These are phyloP conservation scores for Puccinia hordei DNA, from an alignment of 1,284 basidiomycete genomes.

Conservation along the genomic window DNA sequence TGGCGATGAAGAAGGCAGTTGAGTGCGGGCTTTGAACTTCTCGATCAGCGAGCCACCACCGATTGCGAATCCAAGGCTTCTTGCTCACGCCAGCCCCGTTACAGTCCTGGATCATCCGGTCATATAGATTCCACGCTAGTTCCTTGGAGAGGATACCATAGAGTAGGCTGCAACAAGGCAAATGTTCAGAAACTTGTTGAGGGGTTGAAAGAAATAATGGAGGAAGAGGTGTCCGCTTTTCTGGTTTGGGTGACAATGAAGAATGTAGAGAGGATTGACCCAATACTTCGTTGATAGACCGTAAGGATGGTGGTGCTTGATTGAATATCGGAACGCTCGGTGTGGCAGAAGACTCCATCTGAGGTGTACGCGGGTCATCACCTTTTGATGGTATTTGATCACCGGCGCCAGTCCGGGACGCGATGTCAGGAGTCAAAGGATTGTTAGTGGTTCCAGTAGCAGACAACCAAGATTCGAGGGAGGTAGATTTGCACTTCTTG, in stretches of 20 bases:
- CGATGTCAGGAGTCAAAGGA: background rate
- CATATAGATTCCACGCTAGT: slow-evolving; percentile 28
- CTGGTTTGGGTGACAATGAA: slow-evolving; percentile 18
- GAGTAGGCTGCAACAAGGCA: slow-evolving; percentile 45
- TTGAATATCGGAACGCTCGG: background rate
- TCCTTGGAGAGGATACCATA: slow-evolving; percentile 39
- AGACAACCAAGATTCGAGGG: slow-evolving; percentile 14
- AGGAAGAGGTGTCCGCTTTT: slow-evolving; percentile 16
- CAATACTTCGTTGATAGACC: slow-evolving; percentile 33
- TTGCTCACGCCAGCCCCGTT: background rate
- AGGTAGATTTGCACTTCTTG: slow-evolving; percentile 6
- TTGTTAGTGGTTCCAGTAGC: background rate
- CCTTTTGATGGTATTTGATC: background rate
- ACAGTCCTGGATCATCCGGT: slow-evolving; percentile 27
- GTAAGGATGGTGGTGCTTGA: background rate
- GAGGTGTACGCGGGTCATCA: background rate
- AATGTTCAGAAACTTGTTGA: slow-evolving; percentile 24
- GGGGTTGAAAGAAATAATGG: slow-evolving; percentile 37
- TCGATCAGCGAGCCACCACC: slow-evolving; percentile 80
- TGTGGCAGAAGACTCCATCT: background rate
- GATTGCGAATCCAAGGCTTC: slow-evolving; percentile 69
- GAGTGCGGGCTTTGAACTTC: slow-evolving; percentile 79
- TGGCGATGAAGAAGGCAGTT: slow-evolving; percentile 74
- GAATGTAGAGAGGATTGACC: slow-evolving; percentile 16
- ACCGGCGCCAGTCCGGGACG: background rate